Evolutionary conservation across 768 basidiomycete genomes (phyloP), one percentile per base, ranked within the genome.

Genomic region (Rubroboletus pulcherrimus): DNA sequence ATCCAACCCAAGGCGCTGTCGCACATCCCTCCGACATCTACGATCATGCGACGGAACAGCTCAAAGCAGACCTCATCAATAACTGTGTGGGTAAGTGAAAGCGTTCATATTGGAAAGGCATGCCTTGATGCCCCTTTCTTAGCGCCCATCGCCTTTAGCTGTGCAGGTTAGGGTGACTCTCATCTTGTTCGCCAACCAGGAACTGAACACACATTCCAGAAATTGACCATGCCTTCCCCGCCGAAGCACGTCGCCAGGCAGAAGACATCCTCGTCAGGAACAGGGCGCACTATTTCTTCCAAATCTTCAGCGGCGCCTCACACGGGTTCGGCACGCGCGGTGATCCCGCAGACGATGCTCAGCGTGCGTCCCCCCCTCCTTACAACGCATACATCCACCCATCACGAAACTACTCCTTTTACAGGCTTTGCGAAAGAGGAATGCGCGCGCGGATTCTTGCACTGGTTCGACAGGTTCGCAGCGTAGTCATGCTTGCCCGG

Each of bases 381-480:
- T 12, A 34, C 1, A 5, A 30, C 14, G 19, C 21, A 53, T 21
- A 19, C 7, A 30, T 53, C 0, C 42, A 33, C 34, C 21, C 15
- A 60, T n/a, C 21, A 49, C 12, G 19, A 8, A 5, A 8, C 6
- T 7, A 5, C 33, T 41, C 29, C 1, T 29, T 24, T 17, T 31
- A 44, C 45, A 85, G 83, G 81, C 17, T 84, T 82, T 78, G 81
- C 81, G 0, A 84, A 83, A 58, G 83, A 85, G 60, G 78, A 84
- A 51, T 79, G 80, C 7, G 82, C 82, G 3, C 72, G 76, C 2
- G 75, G 77, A 38, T 71, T 82, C 43, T 66, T 79, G 29, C 64
- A 63, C 4, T 85, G 83, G 81, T 84, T 83, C 62, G 66, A 73
- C 47, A 69, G 81, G 33, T 83, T 84, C 42, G 57, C 61, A 2